Conservation (phyloP, 2,329 filamentous ascomycete genomes). For the Chaetomium globosum region DNA sequence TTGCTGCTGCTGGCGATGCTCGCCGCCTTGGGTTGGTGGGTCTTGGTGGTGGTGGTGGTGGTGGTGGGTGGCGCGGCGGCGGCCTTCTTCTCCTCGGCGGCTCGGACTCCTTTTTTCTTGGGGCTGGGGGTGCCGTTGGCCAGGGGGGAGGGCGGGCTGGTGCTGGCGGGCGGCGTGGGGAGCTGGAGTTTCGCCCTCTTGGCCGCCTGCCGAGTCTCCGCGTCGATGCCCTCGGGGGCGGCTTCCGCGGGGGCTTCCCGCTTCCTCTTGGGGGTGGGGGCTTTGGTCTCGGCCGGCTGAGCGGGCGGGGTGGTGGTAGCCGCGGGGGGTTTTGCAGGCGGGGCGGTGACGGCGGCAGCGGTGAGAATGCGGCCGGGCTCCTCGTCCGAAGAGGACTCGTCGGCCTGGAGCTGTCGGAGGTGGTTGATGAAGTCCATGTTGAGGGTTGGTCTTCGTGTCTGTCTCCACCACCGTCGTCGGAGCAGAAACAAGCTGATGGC, state of each 20-base stretch:
- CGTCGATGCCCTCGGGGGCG: not conserved
- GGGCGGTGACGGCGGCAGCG: conserved; percentile 1
- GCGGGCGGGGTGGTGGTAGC: conserved; percentile 11
- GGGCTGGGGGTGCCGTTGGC: conserved; percentile 2
- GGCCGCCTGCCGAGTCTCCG: not conserved
- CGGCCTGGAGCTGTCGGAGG: conserved; percentile 23
- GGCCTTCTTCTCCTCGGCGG: conserved; percentile 1
- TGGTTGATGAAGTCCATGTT: conserved; percentile 23
- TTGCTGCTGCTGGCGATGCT: not conserved
- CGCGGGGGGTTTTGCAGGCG: conserved; percentile 7
- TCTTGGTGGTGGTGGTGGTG: too few relatives aligned
- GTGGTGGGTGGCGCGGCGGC: not conserved
- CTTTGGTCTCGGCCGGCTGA: conserved; percentile 13
- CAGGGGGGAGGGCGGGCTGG: not conserved
- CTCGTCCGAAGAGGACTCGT: conserved; percentile 27
- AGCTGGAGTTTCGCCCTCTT: conserved; percentile 12
- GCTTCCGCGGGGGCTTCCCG: not conserved
- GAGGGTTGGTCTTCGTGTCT: conserved; percentile 15
- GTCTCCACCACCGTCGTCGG: conserved; percentile 26
- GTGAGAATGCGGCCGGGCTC: conserved; percentile 16
- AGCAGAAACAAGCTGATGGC: conserved; percentile 21
- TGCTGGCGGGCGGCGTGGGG: not conserved
- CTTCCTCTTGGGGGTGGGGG: conserved; percentile 18
- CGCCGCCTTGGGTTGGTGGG: not conserved
- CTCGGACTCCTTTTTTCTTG: conserved; percentile 23